Base-by-base conservation (phyloP, 1,284 basidiomycete genomes). In the Cryptococcus maquisensis region DNA sequence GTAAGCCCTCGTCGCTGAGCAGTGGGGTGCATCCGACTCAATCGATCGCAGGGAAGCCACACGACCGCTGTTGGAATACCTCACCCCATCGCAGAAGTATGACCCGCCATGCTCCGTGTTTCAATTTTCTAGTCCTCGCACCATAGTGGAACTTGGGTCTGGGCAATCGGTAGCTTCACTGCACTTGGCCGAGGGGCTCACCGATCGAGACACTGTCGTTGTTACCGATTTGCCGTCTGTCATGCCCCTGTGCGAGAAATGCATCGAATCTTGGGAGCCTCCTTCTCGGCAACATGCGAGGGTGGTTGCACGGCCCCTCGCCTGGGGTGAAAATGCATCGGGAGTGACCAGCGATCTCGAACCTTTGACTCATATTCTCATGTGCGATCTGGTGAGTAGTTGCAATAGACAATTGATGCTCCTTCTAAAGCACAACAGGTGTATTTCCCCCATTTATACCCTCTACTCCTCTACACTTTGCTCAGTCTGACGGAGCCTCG, bases 371-470 rank as follows among this genome's bases (percentile, higher is more conserved):
- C 72, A 74, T 54, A 66, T 76, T 40, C 53, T 76, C 18, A 59
- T 72, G 59, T 71, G 73, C 51, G 74, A 76, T 54, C 56, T 76
- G 28, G 74, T 76, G 51, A 47, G 72, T 63, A 12, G 15, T 10
- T 28, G 8, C 15, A 15, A 9, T 15, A 26, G 15, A 1, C 24
- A 20, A 12, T 47, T 12, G 43, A 35, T n/a, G 40, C 26, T 41
- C 28, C 36, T 18, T 16, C 23, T 28, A n/a, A 36, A 51, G 55
- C 28, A 61, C 24, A 3, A 7, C 5, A 76, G 74, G 64, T 75
- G 8, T 74, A 76, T 59, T 75, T 76, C 45, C 74, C 74, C 0
- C 60, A 73, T 40, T 65, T 75, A 1, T 74, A 75, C 47, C 72
- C 70, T 1, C 61, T 65, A 1, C 63, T 76, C 9, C 59, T 76